Percentiles rank a stretch among this genome's conserved stretches.
phyloP scores from a whole-genome alignment of 306 rosid species.

The Cucurbita maxima region DNA sequence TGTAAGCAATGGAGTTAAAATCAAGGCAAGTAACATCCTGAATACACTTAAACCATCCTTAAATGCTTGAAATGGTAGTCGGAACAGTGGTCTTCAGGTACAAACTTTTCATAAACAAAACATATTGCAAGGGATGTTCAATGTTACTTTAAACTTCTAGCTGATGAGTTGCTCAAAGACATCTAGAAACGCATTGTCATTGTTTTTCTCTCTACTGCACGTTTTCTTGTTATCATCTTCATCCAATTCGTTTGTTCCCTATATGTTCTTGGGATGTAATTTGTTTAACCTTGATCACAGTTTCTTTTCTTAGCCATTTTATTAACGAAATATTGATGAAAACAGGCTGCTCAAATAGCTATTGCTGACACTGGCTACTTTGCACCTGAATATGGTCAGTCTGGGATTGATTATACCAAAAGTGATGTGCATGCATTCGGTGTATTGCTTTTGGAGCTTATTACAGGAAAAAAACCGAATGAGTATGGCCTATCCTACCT shows the following conservation, averaged over 20 bases:
- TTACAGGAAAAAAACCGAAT: conserved; percentile 78
- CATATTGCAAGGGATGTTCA: background rate
- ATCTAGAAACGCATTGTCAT: background rate
- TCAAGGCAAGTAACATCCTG: conserved; percentile 23
- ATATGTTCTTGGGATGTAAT: background rate
- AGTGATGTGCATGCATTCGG: conserved; percentile 72
- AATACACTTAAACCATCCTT: background rate
- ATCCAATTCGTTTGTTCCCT: background rate
- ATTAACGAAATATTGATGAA: conserved; percentile 10
- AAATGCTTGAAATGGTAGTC: background rate
- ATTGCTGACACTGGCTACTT: conserved; percentile 49
- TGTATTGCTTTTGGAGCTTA: conserved; percentile 70
- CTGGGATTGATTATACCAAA: conserved; percentile 38
- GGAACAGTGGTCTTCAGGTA: background rate
- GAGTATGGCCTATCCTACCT: conserved; percentile 21
- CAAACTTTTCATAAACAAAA: background rate
- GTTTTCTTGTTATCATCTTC: background rate
- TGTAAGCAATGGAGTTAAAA: conserved; percentile 33
- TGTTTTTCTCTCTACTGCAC: background rate
- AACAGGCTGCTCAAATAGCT: conserved; percentile 68
- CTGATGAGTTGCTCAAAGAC: no score
- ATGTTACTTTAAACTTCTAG: background rate
- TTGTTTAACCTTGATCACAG: background rate
- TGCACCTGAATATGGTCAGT: conserved; percentile 62
- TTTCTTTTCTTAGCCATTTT: background rate